Conservation (phyloP, 805 yeast species). For the Nakazawaea peltata region DNA sequence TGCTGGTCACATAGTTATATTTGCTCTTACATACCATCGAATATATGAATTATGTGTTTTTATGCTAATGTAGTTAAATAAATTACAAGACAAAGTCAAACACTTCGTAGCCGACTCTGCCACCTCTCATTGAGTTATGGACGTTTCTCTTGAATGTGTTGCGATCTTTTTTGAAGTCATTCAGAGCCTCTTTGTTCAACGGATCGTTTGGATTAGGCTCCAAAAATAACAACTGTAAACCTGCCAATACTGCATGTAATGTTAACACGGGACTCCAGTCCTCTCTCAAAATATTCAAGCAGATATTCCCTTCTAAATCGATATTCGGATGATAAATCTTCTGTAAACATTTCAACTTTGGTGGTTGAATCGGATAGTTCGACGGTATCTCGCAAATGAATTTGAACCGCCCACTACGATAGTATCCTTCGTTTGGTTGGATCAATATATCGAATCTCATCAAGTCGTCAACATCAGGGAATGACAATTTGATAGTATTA, state of each 20-base stretch:
- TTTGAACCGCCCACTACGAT: constrained; percentile 56
- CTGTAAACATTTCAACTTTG: constrained; percentile 65
- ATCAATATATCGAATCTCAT: constrained; percentile 54
- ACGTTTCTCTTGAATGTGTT: constrained; percentile 51
- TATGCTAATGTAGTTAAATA: no score
- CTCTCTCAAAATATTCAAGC: constrained; percentile 84
- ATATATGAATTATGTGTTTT: no score
- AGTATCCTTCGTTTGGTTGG: constrained; percentile 66
- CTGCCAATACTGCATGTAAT: constrained; percentile 73
- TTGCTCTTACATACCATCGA: no score
- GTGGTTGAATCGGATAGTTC: constrained; percentile 88
- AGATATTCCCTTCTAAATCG: constrained; percentile 83
- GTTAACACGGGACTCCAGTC: constrained; percentile 96
- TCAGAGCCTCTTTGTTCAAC: constrained; percentile 84
- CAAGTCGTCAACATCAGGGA: constrained; percentile 46
- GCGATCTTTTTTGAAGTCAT: constrained; percentile 36
- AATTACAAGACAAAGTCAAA: constrained; percentile 51
- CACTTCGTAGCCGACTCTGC: constrained; percentile 41
- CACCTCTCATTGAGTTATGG: constrained; percentile 63
- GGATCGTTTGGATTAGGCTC: constrained; percentile 95
- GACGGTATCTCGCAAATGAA: constrained; percentile 62
- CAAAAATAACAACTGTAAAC: constrained; percentile 74
- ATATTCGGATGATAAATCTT: constrained; percentile 92
- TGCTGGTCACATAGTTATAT: background rate
- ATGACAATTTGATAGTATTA: constrained; percentile 39